A percentile compares a stretch with the other conserved stretches of the same genome.
Conservation (phyloP, 768 basidiomycete species). For the Arthromyces matolae region DNA sequence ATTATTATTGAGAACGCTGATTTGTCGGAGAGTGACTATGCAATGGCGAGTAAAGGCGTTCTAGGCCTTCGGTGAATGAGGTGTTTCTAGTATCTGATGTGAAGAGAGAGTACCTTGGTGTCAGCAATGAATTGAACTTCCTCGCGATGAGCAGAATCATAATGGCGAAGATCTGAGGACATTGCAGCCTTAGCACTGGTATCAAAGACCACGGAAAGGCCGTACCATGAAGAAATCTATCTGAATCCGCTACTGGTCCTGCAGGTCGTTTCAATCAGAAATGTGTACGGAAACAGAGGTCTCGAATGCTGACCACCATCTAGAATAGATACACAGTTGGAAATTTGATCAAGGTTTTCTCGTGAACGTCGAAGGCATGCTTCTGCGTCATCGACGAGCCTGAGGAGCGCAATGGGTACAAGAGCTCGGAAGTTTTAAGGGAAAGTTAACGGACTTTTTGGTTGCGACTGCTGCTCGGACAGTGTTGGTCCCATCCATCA, state of each 20-base stretch:
- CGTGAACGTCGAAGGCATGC: conserved; percentile 52
- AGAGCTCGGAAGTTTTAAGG: neutral
- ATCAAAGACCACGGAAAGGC: neutral
- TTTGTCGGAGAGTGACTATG: conserved; percentile 63
- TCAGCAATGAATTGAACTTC: conserved; percentile 57
- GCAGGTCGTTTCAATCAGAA: too few relatives aligned
- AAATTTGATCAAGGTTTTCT: conserved; percentile 54
- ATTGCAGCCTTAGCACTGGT: neutral
- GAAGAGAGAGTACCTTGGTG: conserved; percentile 42
- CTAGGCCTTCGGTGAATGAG: conserved; percentile 38
- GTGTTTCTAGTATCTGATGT: neutral
- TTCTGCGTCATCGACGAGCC: conserved; percentile 60
- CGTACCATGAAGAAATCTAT: conserved; percentile 51
- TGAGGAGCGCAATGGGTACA: conserved; percentile 20
- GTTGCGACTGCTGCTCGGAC: conserved; percentile 49
- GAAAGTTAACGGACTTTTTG: conserved; percentile 36
- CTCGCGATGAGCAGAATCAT: conserved; percentile 56
- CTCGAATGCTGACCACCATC: conserved; percentile 36
- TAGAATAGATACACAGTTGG: conserved; percentile 44
- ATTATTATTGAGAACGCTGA: conserved; percentile 78
- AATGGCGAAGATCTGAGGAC: conserved; percentile 54
- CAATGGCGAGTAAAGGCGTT: conserved; percentile 70
- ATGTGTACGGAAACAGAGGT: neutral
- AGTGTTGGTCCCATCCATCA: conserved; percentile 57
- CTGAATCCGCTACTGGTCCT: conserved; percentile 48